A percentile compares a stretch with the other conserved stretches of the same genome.
Evolutionary conservation across 352 stramenopile genomes (phyloP).

Genomic region (Blastocystis hominis): DNA sequence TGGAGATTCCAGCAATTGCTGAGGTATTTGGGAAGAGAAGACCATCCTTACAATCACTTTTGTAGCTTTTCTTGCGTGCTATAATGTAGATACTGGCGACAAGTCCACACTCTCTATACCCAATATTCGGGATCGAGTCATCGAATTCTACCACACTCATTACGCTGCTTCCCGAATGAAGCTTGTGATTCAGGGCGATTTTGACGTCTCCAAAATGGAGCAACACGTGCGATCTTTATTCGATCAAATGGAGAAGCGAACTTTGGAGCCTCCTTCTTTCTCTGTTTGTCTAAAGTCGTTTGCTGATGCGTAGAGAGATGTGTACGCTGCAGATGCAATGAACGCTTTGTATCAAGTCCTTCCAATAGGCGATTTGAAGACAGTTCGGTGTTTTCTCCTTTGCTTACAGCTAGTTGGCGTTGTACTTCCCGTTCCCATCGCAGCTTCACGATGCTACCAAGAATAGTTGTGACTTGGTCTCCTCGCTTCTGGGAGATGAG

Average conservation of each 20-base stretch:
- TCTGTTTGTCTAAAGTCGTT: not conserved
- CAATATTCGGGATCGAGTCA: conserved; percentile 7
- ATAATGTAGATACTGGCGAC: not conserved
- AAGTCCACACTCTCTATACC: not conserved
- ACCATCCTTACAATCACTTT: conserved; percentile 40
- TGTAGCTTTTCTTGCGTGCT: not conserved
- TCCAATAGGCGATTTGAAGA: not conserved
- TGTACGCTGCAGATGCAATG: not conserved
- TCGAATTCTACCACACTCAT: conserved; percentile 24
- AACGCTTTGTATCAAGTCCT: conserved; percentile 1
- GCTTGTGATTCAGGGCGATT: not conserved
- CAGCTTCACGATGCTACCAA: not conserved
- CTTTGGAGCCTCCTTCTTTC: not conserved
- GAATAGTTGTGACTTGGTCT: not conserved
- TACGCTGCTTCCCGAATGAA: conserved; percentile 12
- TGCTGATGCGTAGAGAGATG: not conserved
- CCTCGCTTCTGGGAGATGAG: conserved; percentile 7
- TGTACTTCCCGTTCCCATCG: conserved; percentile 14
- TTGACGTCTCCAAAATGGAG: not conserved
- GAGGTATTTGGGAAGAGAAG: not conserved
- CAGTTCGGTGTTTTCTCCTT: not conserved
- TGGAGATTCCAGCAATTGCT: conserved; percentile 16
- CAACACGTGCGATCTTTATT: not conserved
- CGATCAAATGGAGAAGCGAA: not conserved
- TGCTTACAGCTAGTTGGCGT: not conserved